phyloP scores from a whole-genome alignment of 176 grass and related monocot genomes.

The Paspalum vaginatum region DNA sequence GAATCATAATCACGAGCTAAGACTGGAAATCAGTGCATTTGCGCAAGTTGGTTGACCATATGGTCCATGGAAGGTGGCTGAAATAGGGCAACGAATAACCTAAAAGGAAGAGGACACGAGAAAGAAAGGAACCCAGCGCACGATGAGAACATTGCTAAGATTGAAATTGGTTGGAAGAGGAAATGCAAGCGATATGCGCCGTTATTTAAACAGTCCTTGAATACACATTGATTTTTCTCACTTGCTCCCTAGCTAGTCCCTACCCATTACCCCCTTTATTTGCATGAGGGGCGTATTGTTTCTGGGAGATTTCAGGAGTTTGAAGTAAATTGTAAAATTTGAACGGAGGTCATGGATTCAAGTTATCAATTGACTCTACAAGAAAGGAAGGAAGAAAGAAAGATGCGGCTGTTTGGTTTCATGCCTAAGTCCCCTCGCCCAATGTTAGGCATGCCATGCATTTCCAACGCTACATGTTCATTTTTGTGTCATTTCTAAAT shows the following conservation, averaged over 20 bases:
- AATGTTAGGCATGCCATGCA: too few species aligned
- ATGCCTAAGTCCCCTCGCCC: too few species aligned
- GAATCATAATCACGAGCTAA: constrained; percentile 30
- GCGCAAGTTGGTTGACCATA: constrained; percentile 40
- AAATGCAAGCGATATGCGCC: neutral
- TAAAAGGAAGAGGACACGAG: neutral
- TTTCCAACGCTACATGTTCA: too few species aligned
- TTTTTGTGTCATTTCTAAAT: too few species aligned
- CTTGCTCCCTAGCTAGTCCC: neutral
- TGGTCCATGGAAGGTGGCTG: neutral
- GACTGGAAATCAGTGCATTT: constrained; percentile 11
- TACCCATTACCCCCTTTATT: neutral
- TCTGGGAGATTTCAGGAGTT: neutral
- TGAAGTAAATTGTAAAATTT: neutral
- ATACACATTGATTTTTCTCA: neutral
- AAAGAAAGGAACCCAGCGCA: neutral
- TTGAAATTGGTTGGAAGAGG: neutral
- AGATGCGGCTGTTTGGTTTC: too few species aligned
- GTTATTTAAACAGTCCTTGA: neutral
- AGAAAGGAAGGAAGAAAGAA: too few species aligned
- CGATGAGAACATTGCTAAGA: neutral
- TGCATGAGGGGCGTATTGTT: neutral
- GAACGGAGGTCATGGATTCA: neutral
- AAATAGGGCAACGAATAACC: constrained; percentile 2
- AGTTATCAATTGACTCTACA: too few species aligned